phyloP scores from a whole-genome alignment of 2,329 filamentous ascomycete species.

The Ophiostoma perfectum region DNA sequence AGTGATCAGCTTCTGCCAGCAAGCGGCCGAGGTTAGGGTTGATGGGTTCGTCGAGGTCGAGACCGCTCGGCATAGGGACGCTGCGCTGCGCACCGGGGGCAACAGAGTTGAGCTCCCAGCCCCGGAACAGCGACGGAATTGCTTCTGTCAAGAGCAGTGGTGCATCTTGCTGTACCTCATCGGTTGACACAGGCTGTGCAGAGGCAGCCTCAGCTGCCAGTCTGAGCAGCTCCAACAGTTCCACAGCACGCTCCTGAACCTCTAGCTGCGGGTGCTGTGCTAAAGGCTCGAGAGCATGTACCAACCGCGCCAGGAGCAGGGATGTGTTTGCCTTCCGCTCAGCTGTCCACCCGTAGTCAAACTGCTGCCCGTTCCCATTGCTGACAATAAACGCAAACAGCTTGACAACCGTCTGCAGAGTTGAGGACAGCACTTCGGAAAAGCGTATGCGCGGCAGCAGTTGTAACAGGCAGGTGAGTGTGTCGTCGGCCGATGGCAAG shows the following conservation, averaged over 20 bases:
- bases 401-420: constrained; percentile 80
- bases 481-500: constrained; percentile 63
- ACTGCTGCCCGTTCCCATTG: constrained; percentile 45
- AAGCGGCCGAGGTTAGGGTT: constrained; percentile 67
- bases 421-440: constrained; percentile 66
- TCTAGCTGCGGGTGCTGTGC: constrained; percentile 80
- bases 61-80: constrained; percentile 68
- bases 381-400: constrained; percentile 69
- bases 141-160: constrained; percentile 85
- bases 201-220: constrained; percentile 76
- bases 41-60: constrained; percentile 78
- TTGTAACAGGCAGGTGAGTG: constrained; percentile 69
- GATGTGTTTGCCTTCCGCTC: constrained; percentile 69
- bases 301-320: constrained; percentile 72
- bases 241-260: constrained; percentile 89
- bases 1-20: constrained; percentile 53
- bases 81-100: constrained; percentile 76
- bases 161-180: constrained; percentile 55
- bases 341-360: constrained; percentile 55
- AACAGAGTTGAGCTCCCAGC: constrained; percentile 88
- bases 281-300: constrained; percentile 75
- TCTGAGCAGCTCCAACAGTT: constrained; percentile 84
- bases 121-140: constrained; percentile 79
- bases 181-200: constrained; percentile 55
- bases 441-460: constrained; percentile 51